These are phyloP conservation scores for Tremellales sp. DNA, from an alignment of 1,284 basidiomycete species.

Conservation along the genomic window DNA sequence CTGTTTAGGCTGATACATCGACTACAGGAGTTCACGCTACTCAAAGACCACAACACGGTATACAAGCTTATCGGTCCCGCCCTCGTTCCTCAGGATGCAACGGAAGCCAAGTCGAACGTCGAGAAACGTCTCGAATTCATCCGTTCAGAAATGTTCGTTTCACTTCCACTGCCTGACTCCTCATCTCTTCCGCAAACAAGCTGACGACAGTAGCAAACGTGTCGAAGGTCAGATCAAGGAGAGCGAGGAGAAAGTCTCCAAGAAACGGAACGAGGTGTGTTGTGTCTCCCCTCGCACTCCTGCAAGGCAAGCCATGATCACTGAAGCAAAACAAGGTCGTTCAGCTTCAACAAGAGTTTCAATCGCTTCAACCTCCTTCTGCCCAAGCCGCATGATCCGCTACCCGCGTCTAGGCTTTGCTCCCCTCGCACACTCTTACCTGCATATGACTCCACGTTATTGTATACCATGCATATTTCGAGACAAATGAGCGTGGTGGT, in stretches of 20 bases:
- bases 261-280: constrained; percentile 73
- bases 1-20: not conserved
- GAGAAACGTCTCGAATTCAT: constrained; percentile 91
- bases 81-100: constrained; percentile 82
- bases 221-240: constrained; percentile 77
- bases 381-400: no score
- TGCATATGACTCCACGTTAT: no score
- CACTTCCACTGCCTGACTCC: not conserved
- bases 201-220: constrained; percentile 62
- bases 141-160: constrained; percentile 74
- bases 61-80: constrained; percentile 93
- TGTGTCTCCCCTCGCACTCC: no score
- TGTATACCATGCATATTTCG: not conserved
- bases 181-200: no score
- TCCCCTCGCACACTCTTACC: no score
- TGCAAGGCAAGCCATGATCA: no score
- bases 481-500: no score
- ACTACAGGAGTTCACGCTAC: constrained; percentile 65
- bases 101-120: constrained; percentile 84
- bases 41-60: constrained; percentile 73
- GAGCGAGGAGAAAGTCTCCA: constrained; percentile 64
- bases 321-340: constrained; percentile 41
- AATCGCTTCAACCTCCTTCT: constrained; percentile 31
- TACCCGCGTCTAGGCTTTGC: no score
- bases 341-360: constrained; percentile 42